Base-by-base conservation (phyloP, 768 basidiomycete genomes). In the Steccherinum ochraceum region DNA sequence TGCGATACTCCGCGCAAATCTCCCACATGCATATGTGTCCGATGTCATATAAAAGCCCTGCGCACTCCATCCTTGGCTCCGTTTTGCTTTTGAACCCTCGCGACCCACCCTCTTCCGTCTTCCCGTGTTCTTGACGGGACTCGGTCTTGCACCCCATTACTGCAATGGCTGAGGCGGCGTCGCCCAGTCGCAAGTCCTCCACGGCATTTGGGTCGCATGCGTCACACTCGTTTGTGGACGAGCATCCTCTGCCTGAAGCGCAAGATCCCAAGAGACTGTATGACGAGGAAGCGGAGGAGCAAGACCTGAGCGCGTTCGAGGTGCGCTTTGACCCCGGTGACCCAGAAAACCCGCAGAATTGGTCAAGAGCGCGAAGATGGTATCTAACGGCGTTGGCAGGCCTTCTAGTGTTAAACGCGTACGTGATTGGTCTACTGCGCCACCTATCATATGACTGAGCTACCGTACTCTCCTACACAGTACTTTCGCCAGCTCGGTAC, bases 401-500 rank as follows among this genome's bases (percentile, higher is more conserved):
- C 12, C 12, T 62, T 12, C 52, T 65, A n/a, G 60, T 58, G 2
- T 44, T 65, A 21, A 65, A 65, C 23, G 61, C 61, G 74, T 84
- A 55, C 27, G 73, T 66, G 20, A n/a, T 11, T n/a, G n/a, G n/a
- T n/a, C 16, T 52, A 25, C 20, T 45, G 40, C 21, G 2, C 18
- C 13, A 39, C 27, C 19, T 39, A 19, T 47, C 11, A 49, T 16
- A 23, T 26, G 76, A 67, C 40, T 79, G 80, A 57, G 76, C 77
- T 65, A 60, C 80, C 19, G 43, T 21, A 13, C 7, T 43, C 52
- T 30, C 19, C n/a, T 46, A 49, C n/a, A 12, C 53, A 84, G 82
- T 19, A 83, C 83, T 1, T 84, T 82, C 59, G 74, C 84, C 13
- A 83, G 81, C 55, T 75, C 81, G 13, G 78, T 78, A 0, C 79